These are phyloP conservation scores for Cyclotella atomus DNA, from an alignment of 108 stramenopile genomes.

Conservation along the genomic window DNA sequence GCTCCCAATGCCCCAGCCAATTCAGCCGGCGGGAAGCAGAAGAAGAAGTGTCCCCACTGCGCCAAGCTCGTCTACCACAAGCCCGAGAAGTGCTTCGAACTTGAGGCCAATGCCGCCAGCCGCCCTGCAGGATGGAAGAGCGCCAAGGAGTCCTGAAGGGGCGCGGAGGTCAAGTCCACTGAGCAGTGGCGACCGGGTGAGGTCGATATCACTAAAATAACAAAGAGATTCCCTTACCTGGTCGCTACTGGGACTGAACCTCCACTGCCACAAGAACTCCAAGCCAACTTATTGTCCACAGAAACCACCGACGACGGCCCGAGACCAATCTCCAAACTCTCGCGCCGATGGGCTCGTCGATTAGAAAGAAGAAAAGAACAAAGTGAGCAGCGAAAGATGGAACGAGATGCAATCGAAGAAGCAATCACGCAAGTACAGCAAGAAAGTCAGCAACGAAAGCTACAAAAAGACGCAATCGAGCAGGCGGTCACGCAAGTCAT, in stretches of 20 bases:
- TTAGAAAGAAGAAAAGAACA: background rate
- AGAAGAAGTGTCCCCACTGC: conserved; percentile 13
- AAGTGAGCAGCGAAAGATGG: background rate
- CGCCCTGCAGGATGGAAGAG: conserved; percentile 8
- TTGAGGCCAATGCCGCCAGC: conserved; percentile 3
- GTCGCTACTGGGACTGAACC: background rate
- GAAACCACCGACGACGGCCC: background rate
- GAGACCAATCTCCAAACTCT: background rate
- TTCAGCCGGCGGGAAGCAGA: too few relatives aligned
- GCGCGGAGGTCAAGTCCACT: background rate
- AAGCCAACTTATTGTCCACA: background rate
- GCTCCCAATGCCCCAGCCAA: too few relatives aligned
- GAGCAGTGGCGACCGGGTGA: background rate
- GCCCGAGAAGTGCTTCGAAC: conserved; percentile 7
- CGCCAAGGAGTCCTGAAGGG: background rate
- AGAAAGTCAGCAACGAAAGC: background rate
- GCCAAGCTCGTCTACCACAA: conserved; percentile 4
- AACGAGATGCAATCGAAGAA: background rate
- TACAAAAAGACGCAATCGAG: background rate
- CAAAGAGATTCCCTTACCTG: conserved; percentile 1
- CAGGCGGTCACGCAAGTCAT: background rate
- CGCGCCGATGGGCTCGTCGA: background rate
- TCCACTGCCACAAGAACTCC: background rate
- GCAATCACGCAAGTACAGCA: background rate
- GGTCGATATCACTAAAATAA: conserved; percentile 6